phyloP scores from a whole-genome alignment of 306 rosid genomes.

The Morella rubra region DNA sequence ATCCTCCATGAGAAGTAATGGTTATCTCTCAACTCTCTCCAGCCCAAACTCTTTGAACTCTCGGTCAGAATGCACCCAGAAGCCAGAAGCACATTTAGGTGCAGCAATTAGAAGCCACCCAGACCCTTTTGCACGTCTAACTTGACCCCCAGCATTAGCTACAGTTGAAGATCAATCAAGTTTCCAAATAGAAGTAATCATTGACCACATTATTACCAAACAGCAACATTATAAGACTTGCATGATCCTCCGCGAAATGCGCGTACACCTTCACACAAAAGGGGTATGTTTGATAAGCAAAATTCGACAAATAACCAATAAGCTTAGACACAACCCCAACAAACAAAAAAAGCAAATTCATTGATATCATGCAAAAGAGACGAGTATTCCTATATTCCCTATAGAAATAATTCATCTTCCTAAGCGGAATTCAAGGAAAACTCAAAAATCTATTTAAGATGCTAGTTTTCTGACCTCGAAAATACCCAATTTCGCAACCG shows the following conservation, averaged over 20 bases:
- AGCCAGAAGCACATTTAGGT: constrained; percentile 26
- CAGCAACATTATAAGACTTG: neutral
- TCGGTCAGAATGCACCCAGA: constrained; percentile 16
- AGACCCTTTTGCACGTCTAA: constrained; percentile 20
- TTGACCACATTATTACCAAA: neutral
- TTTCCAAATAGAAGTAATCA: neutral
- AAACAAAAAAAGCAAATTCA: neutral
- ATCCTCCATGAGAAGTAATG: constrained; percentile 26
- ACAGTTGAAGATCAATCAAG: constrained; percentile 17
- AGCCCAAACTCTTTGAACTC: constrained; percentile 36
- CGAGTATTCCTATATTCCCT: neutral
- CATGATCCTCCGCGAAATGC: neutral
- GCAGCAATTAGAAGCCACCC: constrained; percentile 25
- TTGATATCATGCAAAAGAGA: neutral
- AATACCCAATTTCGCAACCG: neutral
- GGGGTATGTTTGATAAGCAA: neutral
- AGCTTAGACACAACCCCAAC: neutral
- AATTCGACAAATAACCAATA: neutral
- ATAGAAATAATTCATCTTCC: neutral
- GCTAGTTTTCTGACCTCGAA: neutral
- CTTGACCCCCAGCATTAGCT: constrained; percentile 30
- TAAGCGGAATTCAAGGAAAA: neutral
- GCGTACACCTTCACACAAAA: neutral
- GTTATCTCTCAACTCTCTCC: constrained; percentile 23
- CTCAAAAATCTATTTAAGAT: neutral